A percentile compares a stretch with the other conserved stretches of the same genome.
phyloP scores from a whole-genome alignment of 805 yeast species.

The Starmerella vaccinii region DNA sequence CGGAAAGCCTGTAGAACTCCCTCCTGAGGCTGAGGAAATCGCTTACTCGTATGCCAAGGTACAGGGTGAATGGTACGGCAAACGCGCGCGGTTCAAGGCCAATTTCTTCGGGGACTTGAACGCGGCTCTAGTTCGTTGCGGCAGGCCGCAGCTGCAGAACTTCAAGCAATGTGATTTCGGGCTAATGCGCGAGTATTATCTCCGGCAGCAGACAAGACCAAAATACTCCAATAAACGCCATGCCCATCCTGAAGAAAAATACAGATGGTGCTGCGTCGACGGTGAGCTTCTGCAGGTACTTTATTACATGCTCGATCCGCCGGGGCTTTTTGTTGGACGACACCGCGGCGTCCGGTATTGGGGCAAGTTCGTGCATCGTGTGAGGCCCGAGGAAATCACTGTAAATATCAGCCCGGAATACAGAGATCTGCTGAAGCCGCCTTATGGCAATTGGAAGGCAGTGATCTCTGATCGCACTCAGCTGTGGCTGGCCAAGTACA shows the following conservation, averaged over 20 bases:
- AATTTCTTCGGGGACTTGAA: slow-evolving; percentile 73
- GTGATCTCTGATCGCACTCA: slow-evolving; percentile 80
- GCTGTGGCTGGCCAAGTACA: slow-evolving; percentile 88
- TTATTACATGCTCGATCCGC: slow-evolving; percentile 90
- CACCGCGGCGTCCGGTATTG: slow-evolving; percentile 87
- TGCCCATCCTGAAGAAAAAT: slow-evolving; percentile 60
- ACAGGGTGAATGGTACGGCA: too few species aligned
- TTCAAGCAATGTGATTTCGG: slow-evolving; percentile 60
- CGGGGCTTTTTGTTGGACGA: slow-evolving; percentile 79
- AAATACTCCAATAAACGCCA: too few species aligned
- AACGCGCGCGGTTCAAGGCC: slow-evolving; percentile 72
- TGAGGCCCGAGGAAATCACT: slow-evolving; percentile 79
- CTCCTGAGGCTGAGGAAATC: slow-evolving; percentile 83
- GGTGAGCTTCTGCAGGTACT: slow-evolving; percentile 90
- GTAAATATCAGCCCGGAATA: slow-evolving; percentile 77
- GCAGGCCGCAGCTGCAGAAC: neutral
- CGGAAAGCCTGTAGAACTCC: slow-evolving; percentile 63
- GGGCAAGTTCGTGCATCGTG: slow-evolving; percentile 80
- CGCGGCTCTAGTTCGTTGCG: slow-evolving; percentile 35
- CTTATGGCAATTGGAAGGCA: slow-evolving; percentile 85
- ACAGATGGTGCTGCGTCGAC: slow-evolving; percentile 66
- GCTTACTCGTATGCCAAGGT: slow-evolving; percentile 95
- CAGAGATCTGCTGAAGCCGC: slow-evolving; percentile 36
- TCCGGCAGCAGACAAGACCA: too few species aligned
- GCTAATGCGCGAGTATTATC: slow-evolving; percentile 40